Evolutionary conservation across 176 grass and related monocot species (phyloP).

Genomic region (Pharus latifolius): DNA sequence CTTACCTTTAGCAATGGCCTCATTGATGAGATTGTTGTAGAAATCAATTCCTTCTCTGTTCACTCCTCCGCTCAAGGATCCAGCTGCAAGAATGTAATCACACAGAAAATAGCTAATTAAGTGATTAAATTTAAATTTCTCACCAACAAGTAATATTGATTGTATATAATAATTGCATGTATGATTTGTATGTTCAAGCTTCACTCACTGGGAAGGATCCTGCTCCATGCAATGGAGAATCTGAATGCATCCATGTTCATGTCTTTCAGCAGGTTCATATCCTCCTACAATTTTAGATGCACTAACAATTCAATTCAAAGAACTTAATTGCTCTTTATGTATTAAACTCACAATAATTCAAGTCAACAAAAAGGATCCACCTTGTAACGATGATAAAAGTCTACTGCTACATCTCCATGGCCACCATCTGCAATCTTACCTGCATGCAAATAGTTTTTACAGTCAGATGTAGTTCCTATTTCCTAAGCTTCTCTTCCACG

Average conservation of each 20-base stretch:
- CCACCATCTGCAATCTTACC: constrained; percentile 39
- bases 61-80: constrained; percentile 46
- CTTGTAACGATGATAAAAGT: constrained; percentile 68
- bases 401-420: constrained; percentile 44
- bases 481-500: no score
- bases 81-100: constrained; percentile 24
- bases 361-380: constrained; percentile 1
- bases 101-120: neutral
- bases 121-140: no score
- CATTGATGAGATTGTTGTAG: constrained; percentile 72
- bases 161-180: neutral
- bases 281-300: constrained; percentile 44
- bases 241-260: constrained; percentile 63
- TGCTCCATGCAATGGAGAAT: constrained; percentile 57
- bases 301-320: neutral
- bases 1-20: constrained; percentile 39
- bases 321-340: neutral
- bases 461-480: no score
- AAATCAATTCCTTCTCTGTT: constrained; percentile 53
- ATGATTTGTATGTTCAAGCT: neutral
- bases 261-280: constrained; percentile 27
- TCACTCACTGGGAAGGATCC: constrained; percentile 51
- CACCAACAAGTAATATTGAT: no score
- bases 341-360: neutral
- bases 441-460: neutral